These are phyloP conservation scores for Williopsis jadinii DNA, from an alignment of 1,139 yeast species.

Conservation along the genomic window DNA sequence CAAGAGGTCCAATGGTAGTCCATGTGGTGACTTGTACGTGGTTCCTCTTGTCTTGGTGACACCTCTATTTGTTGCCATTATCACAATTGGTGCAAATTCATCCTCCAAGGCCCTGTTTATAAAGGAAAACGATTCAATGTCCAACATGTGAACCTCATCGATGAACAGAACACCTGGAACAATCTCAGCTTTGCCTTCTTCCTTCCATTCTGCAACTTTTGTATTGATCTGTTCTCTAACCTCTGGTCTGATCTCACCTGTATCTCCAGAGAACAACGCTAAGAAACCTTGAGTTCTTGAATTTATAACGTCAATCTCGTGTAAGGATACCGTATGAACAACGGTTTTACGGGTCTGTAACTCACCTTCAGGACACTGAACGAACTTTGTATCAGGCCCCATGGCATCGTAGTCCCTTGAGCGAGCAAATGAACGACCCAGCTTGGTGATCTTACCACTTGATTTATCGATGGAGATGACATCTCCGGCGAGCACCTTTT, in stretches of 20 bases:
- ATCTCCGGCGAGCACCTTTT: slow-evolving; percentile 96
- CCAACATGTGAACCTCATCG: slow-evolving; percentile 98
- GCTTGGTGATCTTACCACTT: slow-evolving; percentile 85
- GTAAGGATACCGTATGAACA: slow-evolving; percentile 92
- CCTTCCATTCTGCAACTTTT: slow-evolving; percentile 98
- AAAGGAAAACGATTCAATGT: slow-evolving; percentile 93
- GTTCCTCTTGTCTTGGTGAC: slow-evolving; percentile 90
- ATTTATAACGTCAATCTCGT: slow-evolving; percentile 96
- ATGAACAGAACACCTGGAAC: slow-evolving; percentile 98
- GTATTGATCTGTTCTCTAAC: slow-evolving; percentile 96
- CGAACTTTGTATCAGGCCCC: slow-evolving; percentile 98
- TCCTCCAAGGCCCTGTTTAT: slow-evolving; percentile 95
- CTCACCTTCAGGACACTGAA: slow-evolving; percentile 98
- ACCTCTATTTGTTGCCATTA: slow-evolving; percentile 98
- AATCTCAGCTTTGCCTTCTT: slow-evolving; percentile 98
- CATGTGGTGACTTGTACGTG: slow-evolving; percentile 91
- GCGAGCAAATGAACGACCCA: slow-evolving; percentile 92
- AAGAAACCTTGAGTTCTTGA: slow-evolving; percentile 97
- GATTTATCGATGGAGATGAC: slow-evolving; percentile 95
- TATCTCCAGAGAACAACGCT: slow-evolving; percentile 94
- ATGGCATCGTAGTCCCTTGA: slow-evolving; percentile 98
- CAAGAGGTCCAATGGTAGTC: slow-evolving; percentile 87
- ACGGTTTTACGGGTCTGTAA: slow-evolving; percentile 92
- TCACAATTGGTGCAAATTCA: slow-evolving; percentile 93
- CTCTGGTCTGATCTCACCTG: slow-evolving; percentile 94